These are phyloP conservation scores for Annulohypoxylon bovei DNA, from an alignment of 495 filamentous ascomycete species.

Conservation along the genomic window DNA sequence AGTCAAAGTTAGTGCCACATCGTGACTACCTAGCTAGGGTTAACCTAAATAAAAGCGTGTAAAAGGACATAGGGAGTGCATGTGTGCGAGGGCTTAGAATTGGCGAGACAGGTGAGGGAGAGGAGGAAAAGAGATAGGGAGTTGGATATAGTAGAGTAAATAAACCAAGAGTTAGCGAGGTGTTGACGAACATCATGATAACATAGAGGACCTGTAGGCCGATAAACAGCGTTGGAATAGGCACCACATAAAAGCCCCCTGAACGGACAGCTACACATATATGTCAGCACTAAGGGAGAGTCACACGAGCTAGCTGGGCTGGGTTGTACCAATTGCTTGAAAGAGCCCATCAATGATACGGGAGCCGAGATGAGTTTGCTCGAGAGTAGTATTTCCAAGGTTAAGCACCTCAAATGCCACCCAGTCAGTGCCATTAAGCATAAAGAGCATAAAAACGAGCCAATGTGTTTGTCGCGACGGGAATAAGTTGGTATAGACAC, in stretches of 20 bases:
- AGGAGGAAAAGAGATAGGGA: constrained; percentile 13
- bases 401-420: constrained; percentile 81
- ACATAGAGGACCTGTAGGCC: constrained; percentile 82
- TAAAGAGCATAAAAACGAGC: constrained; percentile 74
- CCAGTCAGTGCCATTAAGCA: constrained; percentile 86
- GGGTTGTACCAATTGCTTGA: constrained; percentile 70
- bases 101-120: not conserved
- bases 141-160: not conserved
- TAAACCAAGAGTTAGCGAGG: not conserved
- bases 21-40: not conserved
- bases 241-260: constrained; percentile 86
- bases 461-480: constrained; percentile 82
- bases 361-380: constrained; percentile 63
- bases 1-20: not conserved
- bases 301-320: not conserved
- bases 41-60: not conserved
- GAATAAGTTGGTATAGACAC: constrained; percentile 87
- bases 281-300: constrained; percentile 5
- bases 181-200: constrained; percentile 75
- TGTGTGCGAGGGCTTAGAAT: too few species aligned
- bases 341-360: constrained; percentile 83
- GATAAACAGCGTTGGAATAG: constrained; percentile 74
- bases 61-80: not conserved
- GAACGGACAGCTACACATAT: constrained; percentile 70
- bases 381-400: constrained; percentile 73